These are phyloP conservation scores for Auxenochlorella pyrenoidosa DNA, from an alignment of 139 green algal species.

Conservation along the genomic window DNA sequence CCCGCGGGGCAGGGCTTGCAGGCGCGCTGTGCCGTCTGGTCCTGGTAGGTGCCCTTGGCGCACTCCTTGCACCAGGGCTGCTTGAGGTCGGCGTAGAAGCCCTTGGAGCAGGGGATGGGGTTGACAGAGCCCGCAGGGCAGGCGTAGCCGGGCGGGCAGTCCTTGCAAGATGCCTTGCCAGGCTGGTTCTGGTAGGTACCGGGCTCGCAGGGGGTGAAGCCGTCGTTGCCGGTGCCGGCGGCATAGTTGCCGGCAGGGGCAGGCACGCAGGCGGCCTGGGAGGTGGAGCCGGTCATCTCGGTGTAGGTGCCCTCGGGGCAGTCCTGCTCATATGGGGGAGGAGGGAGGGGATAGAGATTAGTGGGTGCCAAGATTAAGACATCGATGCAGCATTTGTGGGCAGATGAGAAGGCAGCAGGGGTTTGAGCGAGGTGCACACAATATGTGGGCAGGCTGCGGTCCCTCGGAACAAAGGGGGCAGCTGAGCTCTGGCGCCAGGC, in stretches of 20 bases:
- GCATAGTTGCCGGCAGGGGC: constrained; percentile 2
- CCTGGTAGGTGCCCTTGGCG: not conserved
- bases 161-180: constrained; percentile 2
- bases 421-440: no score
- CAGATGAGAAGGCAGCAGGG: no score
- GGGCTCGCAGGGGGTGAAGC: constrained; percentile 1
- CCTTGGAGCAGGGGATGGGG: not conserved
- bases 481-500: no score
- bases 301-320: constrained; percentile 9
- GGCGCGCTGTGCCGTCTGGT: not conserved
- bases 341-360: no score
- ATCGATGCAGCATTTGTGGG: no score
- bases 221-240: constrained; percentile 12
- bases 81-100: constrained; percentile 11
- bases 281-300: not conserved
- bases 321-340: not conserved
- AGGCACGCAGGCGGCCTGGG: not conserved
- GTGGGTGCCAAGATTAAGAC: no score
- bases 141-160: not conserved
- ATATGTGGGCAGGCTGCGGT: no score
- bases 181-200: not conserved
- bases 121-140: not conserved
- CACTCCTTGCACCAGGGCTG: not conserved
- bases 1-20: constrained; percentile 8
- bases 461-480: no score